These are phyloP conservation scores for Teratosphaeria gauchensis DNA, from an alignment of 2,329 filamentous ascomycete species.

Conservation along the genomic window DNA sequence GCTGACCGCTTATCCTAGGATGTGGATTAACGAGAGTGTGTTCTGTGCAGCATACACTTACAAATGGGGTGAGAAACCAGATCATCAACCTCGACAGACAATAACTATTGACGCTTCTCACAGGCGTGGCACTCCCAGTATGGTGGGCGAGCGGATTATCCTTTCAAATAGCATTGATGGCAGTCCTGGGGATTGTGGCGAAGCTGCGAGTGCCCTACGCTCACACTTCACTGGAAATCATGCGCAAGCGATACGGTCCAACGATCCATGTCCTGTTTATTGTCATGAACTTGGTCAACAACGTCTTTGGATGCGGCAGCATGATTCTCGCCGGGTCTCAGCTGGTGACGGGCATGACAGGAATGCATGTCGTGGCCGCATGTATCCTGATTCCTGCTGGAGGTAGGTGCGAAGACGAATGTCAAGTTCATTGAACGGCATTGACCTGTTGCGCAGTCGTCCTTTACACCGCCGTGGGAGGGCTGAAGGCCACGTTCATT, in stretches of 20 bases:
- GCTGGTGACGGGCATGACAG: constrained; percentile 29
- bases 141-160: constrained; percentile 32
- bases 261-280: constrained; percentile 19
- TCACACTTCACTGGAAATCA: constrained; percentile 43
- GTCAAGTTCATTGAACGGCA: not conserved
- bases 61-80: constrained; percentile 10
- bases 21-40: constrained; percentile 37
- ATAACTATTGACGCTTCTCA: not conserved
- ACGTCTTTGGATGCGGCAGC: constrained; percentile 30
- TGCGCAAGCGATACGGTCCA: constrained; percentile 29
- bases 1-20: not conserved
- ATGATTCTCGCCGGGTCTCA: constrained; percentile 23
- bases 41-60: constrained; percentile 29
- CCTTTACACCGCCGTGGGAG: constrained; percentile 40
- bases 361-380: constrained; percentile 40
- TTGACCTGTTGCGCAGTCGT: constrained; percentile 27
- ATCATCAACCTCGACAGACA: not conserved
- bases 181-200: constrained; percentile 38
- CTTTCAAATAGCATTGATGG: constrained; percentile 44
- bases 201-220: constrained; percentile 43
- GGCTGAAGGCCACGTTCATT: constrained; percentile 41
- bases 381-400: constrained; percentile 38
- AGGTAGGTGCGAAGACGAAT: constrained; percentile 21
- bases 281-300: constrained; percentile 21
- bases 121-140: constrained; percentile 14